phyloP scores from a whole-genome alignment of 2,329 filamentous ascomycete species.

The Ramularia collo-cygni region DNA sequence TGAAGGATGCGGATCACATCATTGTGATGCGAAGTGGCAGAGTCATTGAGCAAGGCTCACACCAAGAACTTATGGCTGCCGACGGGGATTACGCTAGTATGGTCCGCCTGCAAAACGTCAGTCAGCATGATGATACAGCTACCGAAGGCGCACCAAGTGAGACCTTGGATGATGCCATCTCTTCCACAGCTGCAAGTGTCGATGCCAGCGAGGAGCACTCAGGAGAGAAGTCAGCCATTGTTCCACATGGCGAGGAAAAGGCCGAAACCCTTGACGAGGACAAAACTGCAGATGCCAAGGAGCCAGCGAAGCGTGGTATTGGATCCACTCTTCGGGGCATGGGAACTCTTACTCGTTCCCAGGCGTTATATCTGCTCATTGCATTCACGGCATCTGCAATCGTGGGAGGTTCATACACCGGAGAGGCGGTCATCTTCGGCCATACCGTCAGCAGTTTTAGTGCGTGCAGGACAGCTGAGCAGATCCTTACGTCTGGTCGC shows the following conservation, averaged over 20 bases:
- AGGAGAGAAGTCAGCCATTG: background rate
- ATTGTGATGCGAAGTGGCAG: constrained; percentile 35
- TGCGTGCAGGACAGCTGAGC: constrained; percentile 44
- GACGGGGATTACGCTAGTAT: constrained; percentile 41
- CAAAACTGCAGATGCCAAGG: constrained; percentile 2
- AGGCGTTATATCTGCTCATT: constrained; percentile 10
- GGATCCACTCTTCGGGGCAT: constrained; percentile 9
- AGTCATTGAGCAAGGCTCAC: constrained; percentile 34
- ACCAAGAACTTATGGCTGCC: constrained; percentile 24
- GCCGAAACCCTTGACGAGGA: constrained; percentile 2
- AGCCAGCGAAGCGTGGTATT: constrained; percentile 7
- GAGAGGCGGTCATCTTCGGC: constrained; percentile 54
- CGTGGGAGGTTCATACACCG: constrained; percentile 47
- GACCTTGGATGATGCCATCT: constrained; percentile 6
- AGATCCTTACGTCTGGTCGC: constrained; percentile 49
- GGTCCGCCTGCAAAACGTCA: constrained; percentile 40
- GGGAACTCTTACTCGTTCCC: constrained; percentile 10
- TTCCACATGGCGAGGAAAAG: background rate
- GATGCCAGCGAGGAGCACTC: constrained; percentile 5
- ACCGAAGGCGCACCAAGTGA: constrained; percentile 1
- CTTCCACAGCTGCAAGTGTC: constrained; percentile 7
- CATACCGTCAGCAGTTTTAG: constrained; percentile 53
- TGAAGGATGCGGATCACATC: constrained; percentile 36
- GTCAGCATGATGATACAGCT: constrained; percentile 12
- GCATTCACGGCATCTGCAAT: constrained; percentile 31